A percentile compares a stretch with the other conserved stretches of the same genome.
phyloP scores from a whole-genome alignment of 495 filamentous ascomycete species.

The Darksidea phi region DNA sequence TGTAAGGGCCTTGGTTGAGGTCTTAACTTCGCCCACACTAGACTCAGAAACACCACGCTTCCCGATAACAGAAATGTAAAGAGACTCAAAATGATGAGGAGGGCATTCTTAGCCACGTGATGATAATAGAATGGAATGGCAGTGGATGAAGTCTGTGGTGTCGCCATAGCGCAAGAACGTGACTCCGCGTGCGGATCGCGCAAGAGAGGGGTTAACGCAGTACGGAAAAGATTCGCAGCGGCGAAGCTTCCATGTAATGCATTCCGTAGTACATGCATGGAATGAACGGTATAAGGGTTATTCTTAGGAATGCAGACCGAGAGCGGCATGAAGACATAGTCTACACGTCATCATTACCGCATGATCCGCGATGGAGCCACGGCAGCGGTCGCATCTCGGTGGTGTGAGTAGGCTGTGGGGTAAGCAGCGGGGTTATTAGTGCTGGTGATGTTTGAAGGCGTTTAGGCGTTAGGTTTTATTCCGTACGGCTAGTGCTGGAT shows the following conservation, averaged over 20 bases:
- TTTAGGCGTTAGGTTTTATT: background rate
- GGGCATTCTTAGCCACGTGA: constrained; percentile 51
- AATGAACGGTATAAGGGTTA: background rate
- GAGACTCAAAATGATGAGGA: constrained; percentile 53
- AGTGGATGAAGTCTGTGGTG: background rate
- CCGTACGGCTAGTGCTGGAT: background rate
- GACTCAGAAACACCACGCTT: constrained; percentile 48
- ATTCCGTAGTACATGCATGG: background rate
- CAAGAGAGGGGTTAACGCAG: background rate
- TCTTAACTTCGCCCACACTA: constrained; percentile 26
- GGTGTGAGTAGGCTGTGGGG: background rate
- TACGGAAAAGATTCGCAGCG: background rate
- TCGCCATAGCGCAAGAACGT: constrained; percentile 27
- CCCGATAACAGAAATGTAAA: constrained; percentile 57
- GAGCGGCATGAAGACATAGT: background rate
- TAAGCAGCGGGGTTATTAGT: background rate
- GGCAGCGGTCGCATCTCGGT: no score
- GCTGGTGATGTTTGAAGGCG: background rate
- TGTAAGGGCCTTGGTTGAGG: constrained; percentile 11
- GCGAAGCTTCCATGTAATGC: background rate
- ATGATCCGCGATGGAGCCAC: background rate
- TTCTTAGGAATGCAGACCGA: background rate
- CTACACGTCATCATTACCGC: constrained; percentile 14
- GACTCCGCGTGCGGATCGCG: constrained; percentile 1
- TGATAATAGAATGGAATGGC: constrained; percentile 37